Percentiles rank a stretch among this genome's conserved stretches.
Conservation (phyloP, 768 basidiomycete genomes). For the Mycena belliarum region DNA sequence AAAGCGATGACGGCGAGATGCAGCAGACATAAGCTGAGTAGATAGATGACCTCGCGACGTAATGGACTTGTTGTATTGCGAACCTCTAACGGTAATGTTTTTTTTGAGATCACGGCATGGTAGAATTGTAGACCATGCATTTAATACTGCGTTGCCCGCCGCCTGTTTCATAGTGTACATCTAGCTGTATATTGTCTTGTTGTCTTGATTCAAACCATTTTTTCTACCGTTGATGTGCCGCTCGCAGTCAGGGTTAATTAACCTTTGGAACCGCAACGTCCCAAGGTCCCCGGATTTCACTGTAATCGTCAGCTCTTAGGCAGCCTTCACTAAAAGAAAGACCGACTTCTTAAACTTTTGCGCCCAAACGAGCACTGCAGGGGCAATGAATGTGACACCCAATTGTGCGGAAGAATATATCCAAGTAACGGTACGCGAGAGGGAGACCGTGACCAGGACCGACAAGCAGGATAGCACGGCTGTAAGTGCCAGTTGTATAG, state of each 20-base stretch:
- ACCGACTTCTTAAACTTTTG: slow-evolving; percentile 86
- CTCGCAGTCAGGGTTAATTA: slow-evolving; percentile 30
- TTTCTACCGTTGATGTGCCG: background rate
- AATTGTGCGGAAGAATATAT: slow-evolving; percentile 52
- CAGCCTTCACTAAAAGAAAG: slow-evolving; percentile 13
- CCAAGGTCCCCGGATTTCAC: slow-evolving; percentile 90
- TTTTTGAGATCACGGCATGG: slow-evolving; percentile 17
- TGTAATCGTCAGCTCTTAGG: slow-evolving; percentile 31
- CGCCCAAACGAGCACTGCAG: slow-evolving; percentile 78
- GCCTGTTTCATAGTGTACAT: slow-evolving; percentile 21
- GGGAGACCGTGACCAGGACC: slow-evolving; percentile 48
- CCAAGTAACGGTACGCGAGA: slow-evolving; percentile 57
- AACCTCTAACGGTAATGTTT: slow-evolving; percentile 1
- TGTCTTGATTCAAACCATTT: slow-evolving; percentile 12
- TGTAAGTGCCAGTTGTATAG: slow-evolving; percentile 56
- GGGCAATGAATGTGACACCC: slow-evolving; percentile 71
- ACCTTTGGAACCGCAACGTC: slow-evolving; percentile 81
- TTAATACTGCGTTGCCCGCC: slow-evolving; percentile 17
- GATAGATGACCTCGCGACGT: slow-evolving; percentile 16
- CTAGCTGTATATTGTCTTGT: slow-evolving; percentile 22
- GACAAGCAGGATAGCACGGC: slow-evolving; percentile 49
- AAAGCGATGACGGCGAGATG: slow-evolving; percentile 51
- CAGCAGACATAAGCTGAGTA: slow-evolving; percentile 27
- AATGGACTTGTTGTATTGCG: slow-evolving; percentile 17
- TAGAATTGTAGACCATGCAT: slow-evolving; percentile 12